Percentiles rank a stretch among this genome's conserved stretches.
Evolutionary conservation across 1,139 yeast species (phyloP).

Genomic region (Debaryomyces udenii): DNA sequence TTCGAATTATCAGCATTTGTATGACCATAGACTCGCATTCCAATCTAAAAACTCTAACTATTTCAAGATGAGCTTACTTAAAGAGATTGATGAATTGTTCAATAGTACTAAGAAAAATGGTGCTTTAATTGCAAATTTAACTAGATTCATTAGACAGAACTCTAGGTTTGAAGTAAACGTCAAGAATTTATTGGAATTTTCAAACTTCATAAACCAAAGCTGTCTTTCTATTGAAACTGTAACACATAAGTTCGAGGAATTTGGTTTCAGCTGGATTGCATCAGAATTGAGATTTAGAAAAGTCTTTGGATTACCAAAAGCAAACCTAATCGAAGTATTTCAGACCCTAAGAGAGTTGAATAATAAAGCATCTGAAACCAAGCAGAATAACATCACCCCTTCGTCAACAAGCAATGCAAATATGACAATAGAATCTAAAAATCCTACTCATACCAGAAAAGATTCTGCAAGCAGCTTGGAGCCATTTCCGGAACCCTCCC

Average conservation of each 20-base stretch:
- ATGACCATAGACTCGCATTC: constrained; percentile 39
- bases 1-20: constrained; percentile 44
- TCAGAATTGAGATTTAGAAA: constrained; percentile 43
- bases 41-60: constrained; percentile 29
- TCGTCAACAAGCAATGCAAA: not conserved
- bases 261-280: constrained; percentile 38
- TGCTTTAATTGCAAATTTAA: constrained; percentile 51
- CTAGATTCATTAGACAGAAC: constrained; percentile 52
- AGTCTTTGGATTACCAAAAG: constrained; percentile 34
- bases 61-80: constrained; percentile 34
- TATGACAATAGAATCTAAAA: not conserved
- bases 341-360: constrained; percentile 11
- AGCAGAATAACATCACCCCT: not conserved
- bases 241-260: constrained; percentile 33
- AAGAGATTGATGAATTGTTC: constrained; percentile 46
- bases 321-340: constrained; percentile 24
- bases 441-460: not conserved
- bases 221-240: constrained; percentile 27
- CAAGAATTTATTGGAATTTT: constrained; percentile 43
- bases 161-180: constrained; percentile 38
- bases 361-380: not conserved
- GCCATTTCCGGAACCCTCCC: constrained; percentile 1
- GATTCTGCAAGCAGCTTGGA: constrained; percentile 16
- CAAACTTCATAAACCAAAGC: constrained; percentile 39
- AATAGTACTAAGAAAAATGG: constrained; percentile 55